These are phyloP conservation scores for Lecanicillium sp. DNA, from an alignment of 2,329 filamentous ascomycete genomes.

Conservation along the genomic window DNA sequence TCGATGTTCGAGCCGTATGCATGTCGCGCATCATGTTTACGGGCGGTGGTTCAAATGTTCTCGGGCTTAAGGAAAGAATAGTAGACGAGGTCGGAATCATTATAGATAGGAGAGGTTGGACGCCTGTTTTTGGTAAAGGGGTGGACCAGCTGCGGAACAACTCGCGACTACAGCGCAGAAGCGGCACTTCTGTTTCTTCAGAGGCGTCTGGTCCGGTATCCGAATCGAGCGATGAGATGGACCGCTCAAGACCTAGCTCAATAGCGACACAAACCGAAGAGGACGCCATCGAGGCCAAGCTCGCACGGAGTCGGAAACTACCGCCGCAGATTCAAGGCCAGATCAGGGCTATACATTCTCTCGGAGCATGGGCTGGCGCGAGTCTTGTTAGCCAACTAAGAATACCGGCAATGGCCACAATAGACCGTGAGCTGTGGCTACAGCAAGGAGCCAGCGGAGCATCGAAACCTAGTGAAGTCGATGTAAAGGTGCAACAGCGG, in stretches of 20 bases:
- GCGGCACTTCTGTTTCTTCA: conserved; percentile 9
- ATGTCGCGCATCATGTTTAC: conserved; percentile 85
- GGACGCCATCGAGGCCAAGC: conserved; percentile 28
- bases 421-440: conserved; percentile 65
- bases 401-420: conserved; percentile 57
- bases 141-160: conserved; percentile 45
- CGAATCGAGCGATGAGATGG: conserved; percentile 16
- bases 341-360: conserved; percentile 57
- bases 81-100: conserved; percentile 65
- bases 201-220: conserved; percentile 15
- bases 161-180: conserved; percentile 29
- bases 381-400: conserved; percentile 62
- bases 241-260: conserved; percentile 13
- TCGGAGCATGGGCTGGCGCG: conserved; percentile 68
- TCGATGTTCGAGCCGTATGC: conserved; percentile 76
- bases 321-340: conserved; percentile 44
- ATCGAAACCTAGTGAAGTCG: conserved; percentile 49
- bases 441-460: conserved; percentile 59
- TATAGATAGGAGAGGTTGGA: conserved; percentile 66
- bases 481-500: conserved; percentile 47
- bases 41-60: conserved; percentile 69
- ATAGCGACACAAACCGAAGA: conserved; percentile 17
- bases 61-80: conserved; percentile 71
- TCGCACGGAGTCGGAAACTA: conserved; percentile 23
- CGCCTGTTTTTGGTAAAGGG: conserved; percentile 62